These are phyloP conservation scores for Iberis pinnata DNA, from an alignment of 345 rosid species.

Conservation along the genomic window DNA sequence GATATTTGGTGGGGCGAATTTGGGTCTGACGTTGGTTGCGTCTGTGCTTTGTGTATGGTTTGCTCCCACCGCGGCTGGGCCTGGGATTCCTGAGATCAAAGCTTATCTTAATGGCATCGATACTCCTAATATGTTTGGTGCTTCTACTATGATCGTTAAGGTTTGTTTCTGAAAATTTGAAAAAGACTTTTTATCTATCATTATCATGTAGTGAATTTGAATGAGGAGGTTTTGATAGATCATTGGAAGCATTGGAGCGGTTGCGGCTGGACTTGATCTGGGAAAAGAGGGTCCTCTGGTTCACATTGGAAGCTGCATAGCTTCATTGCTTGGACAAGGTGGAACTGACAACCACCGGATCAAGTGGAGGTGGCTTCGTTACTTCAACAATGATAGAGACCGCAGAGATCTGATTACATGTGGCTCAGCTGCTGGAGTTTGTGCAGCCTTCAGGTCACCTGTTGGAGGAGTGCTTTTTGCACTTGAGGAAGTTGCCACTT, in stretches of 20 bases:
- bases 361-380: slow-evolving; percentile 85
- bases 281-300: slow-evolving; percentile 96
- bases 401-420: slow-evolving; percentile 83
- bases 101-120: slow-evolving; percentile 96
- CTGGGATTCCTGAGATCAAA: slow-evolving; percentile 92
- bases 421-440: slow-evolving; percentile 83
- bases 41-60: slow-evolving; percentile 69
- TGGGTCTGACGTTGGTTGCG: slow-evolving; percentile 53
- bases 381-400: slow-evolving; percentile 89
- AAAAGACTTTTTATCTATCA: not conserved
- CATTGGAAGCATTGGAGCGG: slow-evolving; percentile 87
- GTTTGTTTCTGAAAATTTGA: slow-evolving; percentile 33
- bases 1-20: slow-evolving; percentile 51
- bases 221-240: no score
- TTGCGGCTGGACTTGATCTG: slow-evolving; percentile 75
- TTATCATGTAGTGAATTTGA: no score
- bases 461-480: slow-evolving; percentile 89
- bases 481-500: slow-evolving; percentile 89
- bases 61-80: slow-evolving; percentile 96
- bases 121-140: slow-evolving; percentile 86
- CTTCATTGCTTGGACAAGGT: slow-evolving; percentile 82
- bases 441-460: slow-evolving; percentile 92
- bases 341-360: slow-evolving; percentile 70
- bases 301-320: slow-evolving; percentile 80
- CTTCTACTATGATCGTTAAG: slow-evolving; percentile 73